Evolutionary conservation across 1,139 yeast species (phyloP).

Genomic region (Lodderomyces orthopsilosis): DNA sequence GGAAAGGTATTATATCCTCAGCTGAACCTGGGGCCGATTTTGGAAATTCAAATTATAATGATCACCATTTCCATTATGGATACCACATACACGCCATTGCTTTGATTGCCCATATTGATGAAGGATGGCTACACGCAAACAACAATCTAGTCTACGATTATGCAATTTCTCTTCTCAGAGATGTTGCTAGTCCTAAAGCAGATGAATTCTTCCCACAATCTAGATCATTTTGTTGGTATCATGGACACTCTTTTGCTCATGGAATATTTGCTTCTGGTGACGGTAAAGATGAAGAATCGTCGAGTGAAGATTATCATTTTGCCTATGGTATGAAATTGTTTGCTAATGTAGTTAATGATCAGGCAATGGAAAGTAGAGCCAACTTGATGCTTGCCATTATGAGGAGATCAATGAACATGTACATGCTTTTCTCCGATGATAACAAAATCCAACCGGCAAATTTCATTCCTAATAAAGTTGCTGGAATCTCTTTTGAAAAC

Average conservation of each 20-base stretch:
- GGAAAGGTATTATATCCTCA: conserved; percentile 74
- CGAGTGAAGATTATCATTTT: conserved; percentile 47
- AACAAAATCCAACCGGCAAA: conserved; percentile 38
- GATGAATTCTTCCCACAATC: conserved; percentile 41
- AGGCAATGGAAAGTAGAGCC: conserved; percentile 36
- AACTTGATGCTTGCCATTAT: conserved; percentile 43
- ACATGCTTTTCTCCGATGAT: conserved; percentile 41
- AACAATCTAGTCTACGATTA: conserved; percentile 29
- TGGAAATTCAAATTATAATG: conserved; percentile 76
- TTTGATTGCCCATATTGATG: conserved; percentile 56
- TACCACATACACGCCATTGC: conserved; percentile 77
- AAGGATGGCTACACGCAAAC: conserved; percentile 27
- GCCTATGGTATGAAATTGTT: conserved; percentile 43
- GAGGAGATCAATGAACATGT: conserved; percentile 42
- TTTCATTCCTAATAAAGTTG: conserved; percentile 40
- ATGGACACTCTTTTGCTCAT: conserved; percentile 49
- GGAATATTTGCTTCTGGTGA: conserved; percentile 46
- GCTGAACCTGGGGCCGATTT: conserved; percentile 69
- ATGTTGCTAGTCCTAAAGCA: conserved; percentile 38
- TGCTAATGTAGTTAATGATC: conserved; percentile 33
- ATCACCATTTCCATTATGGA: conserved; percentile 81
- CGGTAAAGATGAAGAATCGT: conserved; percentile 48
- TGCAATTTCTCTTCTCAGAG: conserved; percentile 36
- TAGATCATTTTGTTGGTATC: conserved; percentile 45
- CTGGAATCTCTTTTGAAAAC: conserved; percentile 47